A percentile compares a stretch with the other conserved stretches of the same genome.
Conservation (phyloP, 2,329 filamentous ascomycete species). For the Xenoacremonium recifei region DNA sequence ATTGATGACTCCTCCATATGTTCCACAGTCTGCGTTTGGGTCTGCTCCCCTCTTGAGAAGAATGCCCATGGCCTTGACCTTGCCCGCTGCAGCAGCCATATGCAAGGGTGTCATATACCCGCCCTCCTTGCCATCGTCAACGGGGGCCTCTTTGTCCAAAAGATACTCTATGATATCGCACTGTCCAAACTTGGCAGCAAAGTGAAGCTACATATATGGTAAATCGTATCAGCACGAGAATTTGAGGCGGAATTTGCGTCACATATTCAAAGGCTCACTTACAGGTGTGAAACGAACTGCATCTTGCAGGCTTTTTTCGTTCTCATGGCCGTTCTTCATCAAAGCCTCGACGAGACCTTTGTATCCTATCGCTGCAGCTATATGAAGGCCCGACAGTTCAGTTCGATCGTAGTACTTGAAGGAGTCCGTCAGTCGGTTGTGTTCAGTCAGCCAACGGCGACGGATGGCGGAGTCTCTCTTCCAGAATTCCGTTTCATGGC, state of each 20-base stretch:
- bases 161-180: not conserved
- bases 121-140: conserved; percentile 30
- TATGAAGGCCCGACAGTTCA: conserved; percentile 35
- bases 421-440: conserved; percentile 28
- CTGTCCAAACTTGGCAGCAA: not conserved
- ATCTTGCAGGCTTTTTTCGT: conserved; percentile 33
- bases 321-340: conserved; percentile 35
- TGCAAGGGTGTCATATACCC: conserved; percentile 34
- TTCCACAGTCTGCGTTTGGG: conserved; percentile 29
- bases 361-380: conserved; percentile 38
- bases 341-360: conserved; percentile 35
- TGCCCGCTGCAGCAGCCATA: conserved; percentile 37
- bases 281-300: conserved; percentile 32
- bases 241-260: conserved; percentile 16
- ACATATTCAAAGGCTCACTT: conserved; percentile 30
- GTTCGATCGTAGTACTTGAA: conserved; percentile 29
- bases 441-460: conserved; percentile 37
- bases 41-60: conserved; percentile 36
- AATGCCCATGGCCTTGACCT: conserved; percentile 40
- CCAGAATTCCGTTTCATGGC: conserved; percentile 39
- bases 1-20: conserved; percentile 36
- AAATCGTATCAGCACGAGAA: not conserved
- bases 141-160: not conserved
- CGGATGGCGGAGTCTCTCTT: conserved; percentile 32
- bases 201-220: not conserved